Percentiles rank a stretch among this genome's conserved stretches.
Conservation (phyloP, 1,284 basidiomycete species). For the Moesziomyces sp. region DNA sequence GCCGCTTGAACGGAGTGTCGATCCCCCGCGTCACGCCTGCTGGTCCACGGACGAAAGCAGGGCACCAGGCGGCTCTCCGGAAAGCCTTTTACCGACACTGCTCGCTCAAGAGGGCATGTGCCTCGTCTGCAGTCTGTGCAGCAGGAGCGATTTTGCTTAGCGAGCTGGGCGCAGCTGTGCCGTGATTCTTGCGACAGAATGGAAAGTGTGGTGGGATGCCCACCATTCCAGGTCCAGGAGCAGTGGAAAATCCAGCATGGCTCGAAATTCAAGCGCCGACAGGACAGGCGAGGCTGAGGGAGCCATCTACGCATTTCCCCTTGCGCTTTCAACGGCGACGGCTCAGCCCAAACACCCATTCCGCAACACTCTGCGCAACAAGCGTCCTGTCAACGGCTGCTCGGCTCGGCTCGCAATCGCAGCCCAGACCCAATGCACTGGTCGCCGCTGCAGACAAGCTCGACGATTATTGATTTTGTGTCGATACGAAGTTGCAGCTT, state of each 20-base stretch:
- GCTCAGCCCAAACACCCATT: conserved; percentile 1
- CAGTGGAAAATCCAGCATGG: not conserved
- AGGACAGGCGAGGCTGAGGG: not conserved
- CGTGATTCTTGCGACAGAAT: not conserved
- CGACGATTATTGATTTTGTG: too few relatives aligned
- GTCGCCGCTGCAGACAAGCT: too few relatives aligned
- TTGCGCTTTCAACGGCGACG: conserved; percentile 10
- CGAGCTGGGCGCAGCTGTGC: not conserved
- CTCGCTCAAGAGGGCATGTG: too few relatives aligned
- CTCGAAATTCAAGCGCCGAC: conserved; percentile 2
- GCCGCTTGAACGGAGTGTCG: not conserved
- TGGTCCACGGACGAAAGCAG: too few relatives aligned
- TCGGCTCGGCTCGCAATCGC: too few relatives aligned
- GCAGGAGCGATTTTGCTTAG: not conserved
- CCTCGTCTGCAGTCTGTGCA: not conserved
- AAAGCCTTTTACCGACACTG: too few relatives aligned
- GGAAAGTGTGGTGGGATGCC: not conserved
- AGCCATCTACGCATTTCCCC: conserved; percentile 16
- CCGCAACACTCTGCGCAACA: too few relatives aligned
- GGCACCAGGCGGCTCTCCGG: too few relatives aligned
- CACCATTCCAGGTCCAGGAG: not conserved
- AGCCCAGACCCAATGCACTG: too few relatives aligned
- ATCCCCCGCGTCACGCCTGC: not conserved
- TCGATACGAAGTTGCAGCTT: not conserved
- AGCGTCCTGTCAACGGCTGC: not conserved